phyloP scores from a whole-genome alignment of 176 grass and related monocot species.

The Musa itinerans region DNA sequence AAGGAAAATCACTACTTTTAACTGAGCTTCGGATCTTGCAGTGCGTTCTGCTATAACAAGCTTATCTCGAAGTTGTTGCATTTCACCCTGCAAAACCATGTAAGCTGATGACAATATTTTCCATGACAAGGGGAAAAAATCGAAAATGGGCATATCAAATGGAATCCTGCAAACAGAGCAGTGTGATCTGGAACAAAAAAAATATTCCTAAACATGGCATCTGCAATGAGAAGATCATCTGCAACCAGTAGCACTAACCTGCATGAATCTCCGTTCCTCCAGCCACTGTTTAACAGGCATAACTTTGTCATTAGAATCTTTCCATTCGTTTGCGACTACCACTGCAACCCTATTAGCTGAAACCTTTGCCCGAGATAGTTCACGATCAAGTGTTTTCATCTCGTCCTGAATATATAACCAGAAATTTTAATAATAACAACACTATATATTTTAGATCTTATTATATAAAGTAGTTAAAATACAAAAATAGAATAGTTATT shows the following conservation, averaged over 20 bases:
- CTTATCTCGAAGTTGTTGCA: slow-evolving; percentile 89
- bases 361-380: slow-evolving; percentile 94
- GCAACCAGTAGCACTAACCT: slow-evolving; percentile 35
- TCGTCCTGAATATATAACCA: slow-evolving; percentile 55
- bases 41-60: slow-evolving; percentile 81
- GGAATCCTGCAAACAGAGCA: not conserved
- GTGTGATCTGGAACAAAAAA: too few species aligned
- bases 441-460: not conserved
- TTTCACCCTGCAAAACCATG: slow-evolving; percentile 51
- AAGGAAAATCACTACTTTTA: slow-evolving; percentile 47
- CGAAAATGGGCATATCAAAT: too few species aligned
- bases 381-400: slow-evolving; percentile 87
- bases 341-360: slow-evolving; percentile 88
- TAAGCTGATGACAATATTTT: not conserved
- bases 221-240: not conserved
- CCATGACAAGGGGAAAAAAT: slow-evolving; percentile 2
- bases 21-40: slow-evolving; percentile 80
- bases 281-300: slow-evolving; percentile 99
- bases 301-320: slow-evolving; percentile 99
- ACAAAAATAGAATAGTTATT: not conserved
- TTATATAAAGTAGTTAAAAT: not conserved
- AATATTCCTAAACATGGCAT: too few species aligned
- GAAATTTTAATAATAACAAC: slow-evolving; percentile 18
- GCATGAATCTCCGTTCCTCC: slow-evolving; percentile 90
- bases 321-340: slow-evolving; percentile 99